Conservation (phyloP, 108 stramenopile species). For the Skeletonema grethae region DNA sequence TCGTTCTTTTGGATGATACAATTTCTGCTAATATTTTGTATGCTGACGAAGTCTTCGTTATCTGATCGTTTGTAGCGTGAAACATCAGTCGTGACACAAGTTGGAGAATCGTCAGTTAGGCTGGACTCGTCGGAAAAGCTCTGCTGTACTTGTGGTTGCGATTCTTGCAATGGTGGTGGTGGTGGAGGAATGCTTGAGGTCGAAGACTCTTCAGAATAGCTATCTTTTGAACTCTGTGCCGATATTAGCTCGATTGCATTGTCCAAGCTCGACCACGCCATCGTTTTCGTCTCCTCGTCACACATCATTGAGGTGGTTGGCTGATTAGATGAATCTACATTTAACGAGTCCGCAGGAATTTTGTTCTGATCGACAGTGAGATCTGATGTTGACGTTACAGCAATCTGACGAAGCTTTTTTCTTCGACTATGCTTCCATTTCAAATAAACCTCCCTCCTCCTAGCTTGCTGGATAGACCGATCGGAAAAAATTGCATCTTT, state of each 20-base stretch:
- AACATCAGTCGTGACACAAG: neutral
- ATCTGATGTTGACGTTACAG: neutral
- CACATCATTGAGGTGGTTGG: neutral
- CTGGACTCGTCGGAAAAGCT: neutral
- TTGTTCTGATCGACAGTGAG: neutral
- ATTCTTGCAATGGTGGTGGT: neutral
- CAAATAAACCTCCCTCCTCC: neutral
- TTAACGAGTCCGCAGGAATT: neutral
- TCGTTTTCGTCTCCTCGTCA: neutral
- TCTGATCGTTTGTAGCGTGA: neutral
- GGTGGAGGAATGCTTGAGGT: neutral
- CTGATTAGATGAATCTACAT: neutral
- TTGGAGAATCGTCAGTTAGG: neutral
- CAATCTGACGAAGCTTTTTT: neutral
- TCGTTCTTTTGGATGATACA: slow-evolving; percentile 15
- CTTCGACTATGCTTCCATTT: neutral
- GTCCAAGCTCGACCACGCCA: neutral
- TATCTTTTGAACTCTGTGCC: too few relatives aligned
- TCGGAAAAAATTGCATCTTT: neutral
- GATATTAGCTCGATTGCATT: neutral
- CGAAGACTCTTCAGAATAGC: neutral
- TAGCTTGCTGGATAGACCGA: neutral
- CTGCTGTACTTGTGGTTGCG: neutral
- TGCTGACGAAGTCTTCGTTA: slow-evolving; percentile 7
- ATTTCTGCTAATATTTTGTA: slow-evolving; percentile 11